These are phyloP conservation scores for Stephanodiscus triporus DNA, from an alignment of 108 stramenopile genomes.

Conservation along the genomic window DNA sequence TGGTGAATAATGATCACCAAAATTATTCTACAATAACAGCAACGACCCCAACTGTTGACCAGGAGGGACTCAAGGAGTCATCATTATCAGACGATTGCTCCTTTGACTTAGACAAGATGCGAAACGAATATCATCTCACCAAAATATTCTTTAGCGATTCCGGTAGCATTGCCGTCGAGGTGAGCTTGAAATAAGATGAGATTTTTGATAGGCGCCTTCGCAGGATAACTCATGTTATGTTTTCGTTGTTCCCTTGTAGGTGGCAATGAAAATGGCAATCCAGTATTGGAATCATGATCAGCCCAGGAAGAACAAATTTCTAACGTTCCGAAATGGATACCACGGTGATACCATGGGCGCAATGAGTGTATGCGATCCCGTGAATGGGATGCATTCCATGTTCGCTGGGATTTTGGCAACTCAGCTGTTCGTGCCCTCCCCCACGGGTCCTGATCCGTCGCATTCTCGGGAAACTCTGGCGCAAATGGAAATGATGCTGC, in stretches of 20 bases:
- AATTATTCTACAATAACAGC: background rate
- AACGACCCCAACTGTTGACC: background rate
- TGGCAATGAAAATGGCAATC: conserved; percentile 92
- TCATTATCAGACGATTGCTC: background rate
- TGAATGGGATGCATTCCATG: conserved; percentile 83
- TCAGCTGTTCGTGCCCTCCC: conserved; percentile 63
- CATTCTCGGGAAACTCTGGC: conserved; percentile 41
- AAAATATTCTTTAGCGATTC: conserved; percentile 84
- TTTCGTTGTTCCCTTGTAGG: conserved; percentile 9
- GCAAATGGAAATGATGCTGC: conserved; percentile 47
- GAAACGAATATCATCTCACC: conserved; percentile 43
- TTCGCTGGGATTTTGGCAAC: conserved; percentile 45
- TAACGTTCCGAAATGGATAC: conserved; percentile 80
- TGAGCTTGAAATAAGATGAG: background rate
- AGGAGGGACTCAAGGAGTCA: background rate
- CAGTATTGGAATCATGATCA: conserved; percentile 70
- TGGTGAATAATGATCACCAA: conserved; percentile 33
- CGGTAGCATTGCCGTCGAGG: conserved; percentile 78
- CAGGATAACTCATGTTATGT: too few species aligned
- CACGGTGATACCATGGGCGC: conserved; percentile 92
- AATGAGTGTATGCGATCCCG: conserved; percentile 90
- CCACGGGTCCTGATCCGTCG: conserved; percentile 37
- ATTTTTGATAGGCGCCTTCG: too few species aligned
- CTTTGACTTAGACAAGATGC: conserved; percentile 6
- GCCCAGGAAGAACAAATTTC: conserved; percentile 57